phyloP scores from a whole-genome alignment of 1,284 basidiomycete species.

The Fereydounia khargensis region DNA sequence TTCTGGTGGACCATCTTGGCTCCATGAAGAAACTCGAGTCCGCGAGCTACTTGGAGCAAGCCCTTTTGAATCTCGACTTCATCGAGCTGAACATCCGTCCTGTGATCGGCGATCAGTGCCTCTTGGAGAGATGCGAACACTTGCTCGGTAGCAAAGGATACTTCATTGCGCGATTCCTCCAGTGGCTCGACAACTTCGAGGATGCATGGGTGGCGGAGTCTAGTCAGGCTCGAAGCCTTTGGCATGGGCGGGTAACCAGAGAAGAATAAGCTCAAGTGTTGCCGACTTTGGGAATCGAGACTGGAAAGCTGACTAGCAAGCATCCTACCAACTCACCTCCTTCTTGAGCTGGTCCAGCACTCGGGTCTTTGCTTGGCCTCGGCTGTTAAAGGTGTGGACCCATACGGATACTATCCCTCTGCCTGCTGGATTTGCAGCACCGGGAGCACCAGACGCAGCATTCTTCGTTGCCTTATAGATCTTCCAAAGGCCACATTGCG shows the following conservation, averaged over 20 bases:
- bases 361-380: constrained; percentile 24
- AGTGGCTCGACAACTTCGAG: constrained; percentile 98
- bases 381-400: constrained; percentile 32
- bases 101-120: constrained; percentile 20
- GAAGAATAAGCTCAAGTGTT: no score
- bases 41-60: constrained; percentile 87
- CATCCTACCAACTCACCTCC: constrained; percentile 31
- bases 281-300: no score
- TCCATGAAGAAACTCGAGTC: constrained; percentile 84
- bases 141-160: constrained; percentile 89
- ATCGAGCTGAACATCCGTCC: constrained; percentile 45
- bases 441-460: constrained; percentile 9
- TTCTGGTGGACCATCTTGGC: constrained; percentile 91
- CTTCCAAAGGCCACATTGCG: constrained; percentile 51
- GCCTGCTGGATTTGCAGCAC: constrained; percentile 1
- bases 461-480: constrained; percentile 45
- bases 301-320: no score
- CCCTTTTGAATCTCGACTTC: constrained; percentile 86
- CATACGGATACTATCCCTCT: constrained; percentile 39
- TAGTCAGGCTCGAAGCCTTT: constrained; percentile 72
- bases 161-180: constrained; percentile 79
- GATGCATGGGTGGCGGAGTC: constrained; percentile 88
- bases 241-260: constrained; percentile 61
- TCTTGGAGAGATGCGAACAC: constrained; percentile 35
- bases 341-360: constrained; percentile 51